Evolutionary conservation across 2,329 filamentous ascomycete species (phyloP), one percentile per base, ranked within the genome.

Genomic region (Microsporum audouinii): DNA sequence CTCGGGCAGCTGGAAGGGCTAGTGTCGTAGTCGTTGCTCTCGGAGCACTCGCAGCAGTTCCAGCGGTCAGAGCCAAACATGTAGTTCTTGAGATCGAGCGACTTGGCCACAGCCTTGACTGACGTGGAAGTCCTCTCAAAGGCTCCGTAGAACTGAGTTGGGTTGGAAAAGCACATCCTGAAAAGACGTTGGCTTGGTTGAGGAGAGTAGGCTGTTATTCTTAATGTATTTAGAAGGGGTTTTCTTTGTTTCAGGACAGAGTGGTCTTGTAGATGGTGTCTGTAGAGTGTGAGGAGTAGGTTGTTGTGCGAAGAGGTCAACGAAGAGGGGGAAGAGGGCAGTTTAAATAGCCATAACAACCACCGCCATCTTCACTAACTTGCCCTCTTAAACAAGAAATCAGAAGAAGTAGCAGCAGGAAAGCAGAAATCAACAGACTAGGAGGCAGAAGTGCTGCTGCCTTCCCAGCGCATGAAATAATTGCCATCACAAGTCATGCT

Each of bases 261-360:
- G 27, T n/a, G 14, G 49, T 33, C 49, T 53, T 55, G 33, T 55
- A 10, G 17, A 14, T 12, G 10, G 51, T 55, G 29, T 34, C 5
- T 55, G 14, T 55, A 12, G 7, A 47, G 29, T 12, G 29, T 55
- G 29, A 36, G 31, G 51, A 36, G 29, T 29, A 31, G 31, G 51
- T 17, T 34, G 51, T n/a, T 17, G n/a, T 8, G 23, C 31, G 31
- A 53, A 53, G 49, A 55, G 8, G 33, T 6, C 51, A 7, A 36
- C 14, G 33, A 36, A 23, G 23, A 23, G 33, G 51, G 51, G 31
- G 14, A 31, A 51, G 45, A n/a, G 8, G 14, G 51, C 51, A 55
- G 51, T n/a, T 55, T 55, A 36, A 34, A 55, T 55, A 55, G 33
- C 14, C 14, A 55, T 36, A 55, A 55, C n/a, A 34, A 55, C 51